Conservation (phyloP, 2,329 filamentous ascomycete species). For the Pyrenophora teres region DNA sequence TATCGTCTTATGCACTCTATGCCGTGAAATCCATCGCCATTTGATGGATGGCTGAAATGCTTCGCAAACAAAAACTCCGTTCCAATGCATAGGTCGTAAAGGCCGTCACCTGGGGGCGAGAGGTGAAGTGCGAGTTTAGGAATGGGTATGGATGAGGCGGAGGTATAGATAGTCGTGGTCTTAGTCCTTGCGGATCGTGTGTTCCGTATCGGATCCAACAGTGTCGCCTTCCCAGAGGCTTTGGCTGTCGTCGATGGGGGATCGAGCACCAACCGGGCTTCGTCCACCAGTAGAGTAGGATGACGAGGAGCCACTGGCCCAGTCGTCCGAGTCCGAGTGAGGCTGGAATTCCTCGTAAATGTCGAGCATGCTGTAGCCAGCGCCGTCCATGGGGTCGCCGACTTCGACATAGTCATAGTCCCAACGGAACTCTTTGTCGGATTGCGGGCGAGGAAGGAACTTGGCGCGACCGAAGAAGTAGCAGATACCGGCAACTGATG, state of each 20-base stretch:
- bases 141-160: constrained; percentile 23
- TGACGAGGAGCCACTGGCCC: constrained; percentile 85
- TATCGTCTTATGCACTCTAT: constrained; percentile 25
- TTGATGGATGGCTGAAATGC: constrained; percentile 43
- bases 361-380: constrained; percentile 59
- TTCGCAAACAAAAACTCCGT: constrained; percentile 41
- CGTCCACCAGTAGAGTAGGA: constrained; percentile 69
- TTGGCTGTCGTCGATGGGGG: constrained; percentile 61
- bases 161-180: constrained; percentile 10
- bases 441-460: constrained; percentile 80
- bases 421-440: constrained; percentile 87
- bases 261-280: constrained; percentile 55
- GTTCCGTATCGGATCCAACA: constrained; percentile 54
- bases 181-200: constrained; percentile 30
- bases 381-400: constrained; percentile 64
- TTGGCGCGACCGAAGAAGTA: constrained; percentile 82
- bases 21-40: constrained; percentile 17
- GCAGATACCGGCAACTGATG: constrained; percentile 65
- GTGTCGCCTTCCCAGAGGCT: constrained; percentile 63
- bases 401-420: constrained; percentile 93
- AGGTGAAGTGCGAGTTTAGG: constrained; percentile 32
- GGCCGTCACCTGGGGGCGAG: constrained; percentile 30
- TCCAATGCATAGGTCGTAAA: constrained; percentile 45
- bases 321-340: constrained; percentile 77
- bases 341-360: constrained; percentile 59